Percentiles rank a stretch among this genome's conserved stretches.
Conservation (phyloP, 306 rosid genomes). For the Geum urbanum region DNA sequence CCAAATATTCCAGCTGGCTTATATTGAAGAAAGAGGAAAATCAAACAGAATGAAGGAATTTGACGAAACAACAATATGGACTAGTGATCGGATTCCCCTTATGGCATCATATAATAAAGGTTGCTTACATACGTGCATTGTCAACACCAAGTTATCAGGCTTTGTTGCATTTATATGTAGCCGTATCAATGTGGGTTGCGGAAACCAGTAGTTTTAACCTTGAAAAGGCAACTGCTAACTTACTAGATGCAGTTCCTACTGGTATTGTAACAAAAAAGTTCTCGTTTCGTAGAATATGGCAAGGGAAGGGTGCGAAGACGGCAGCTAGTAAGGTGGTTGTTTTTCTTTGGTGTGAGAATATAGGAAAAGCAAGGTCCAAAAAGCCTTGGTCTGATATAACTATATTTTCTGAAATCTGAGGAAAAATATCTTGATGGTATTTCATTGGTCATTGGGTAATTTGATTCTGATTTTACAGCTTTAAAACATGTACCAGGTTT, state of each 20-base stretch:
- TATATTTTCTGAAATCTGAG: neutral
- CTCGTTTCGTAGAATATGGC: conserved; percentile 89
- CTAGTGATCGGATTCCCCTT: conserved; percentile 82
- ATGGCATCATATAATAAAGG: conserved; percentile 96
- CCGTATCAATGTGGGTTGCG: conserved; percentile 61
- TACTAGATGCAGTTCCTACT: conserved; percentile 52
- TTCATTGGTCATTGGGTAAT: conserved; percentile 1
- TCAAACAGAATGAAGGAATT: conserved; percentile 79
- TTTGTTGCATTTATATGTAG: conserved; percentile 7
- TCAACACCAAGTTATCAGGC: conserved; percentile 12
- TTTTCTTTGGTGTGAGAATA: conserved; percentile 2
- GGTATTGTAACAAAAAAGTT: conserved; percentile 54
- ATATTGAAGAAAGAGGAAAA: conserved; percentile 87
- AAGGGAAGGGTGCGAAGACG: conserved; percentile 86
- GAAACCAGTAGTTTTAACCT: conserved; percentile 58
- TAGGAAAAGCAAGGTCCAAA: neutral
- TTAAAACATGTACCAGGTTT: conserved; percentile 54
- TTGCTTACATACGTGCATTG: conserved; percentile 15
- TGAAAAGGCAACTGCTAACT: conserved; percentile 42
- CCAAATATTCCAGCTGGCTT: conserved; percentile 47
- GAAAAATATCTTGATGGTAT: neutral
- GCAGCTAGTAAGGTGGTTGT: conserved; percentile 79
- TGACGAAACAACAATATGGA: conserved; percentile 96
- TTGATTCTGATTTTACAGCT: conserved; percentile 26
- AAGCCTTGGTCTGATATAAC: neutral